Evolutionary conservation across 306 rosid species (phyloP).

Genomic region (Lithocarpus polystachyus): DNA sequence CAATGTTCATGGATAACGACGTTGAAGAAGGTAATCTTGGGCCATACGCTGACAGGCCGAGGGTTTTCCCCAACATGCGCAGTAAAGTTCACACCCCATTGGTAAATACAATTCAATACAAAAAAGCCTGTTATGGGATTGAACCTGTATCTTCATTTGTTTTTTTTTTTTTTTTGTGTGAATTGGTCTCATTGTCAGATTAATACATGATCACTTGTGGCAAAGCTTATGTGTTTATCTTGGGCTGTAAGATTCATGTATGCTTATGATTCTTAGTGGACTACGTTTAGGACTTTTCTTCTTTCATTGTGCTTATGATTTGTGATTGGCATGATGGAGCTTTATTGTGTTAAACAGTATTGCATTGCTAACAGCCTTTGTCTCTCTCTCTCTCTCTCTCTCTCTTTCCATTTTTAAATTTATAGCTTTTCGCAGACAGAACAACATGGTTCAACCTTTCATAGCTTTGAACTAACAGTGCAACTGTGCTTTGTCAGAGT

Average conservation of each 20-base stretch:
- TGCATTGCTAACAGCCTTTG: not conserved
- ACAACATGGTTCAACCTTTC: too few species aligned
- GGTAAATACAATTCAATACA: constrained; percentile 32
- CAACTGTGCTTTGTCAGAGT: not conserved
- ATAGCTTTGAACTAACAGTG: too few species aligned
- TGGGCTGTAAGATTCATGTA: not conserved
- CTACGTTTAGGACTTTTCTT: not conserved
- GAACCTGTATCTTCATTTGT: too few species aligned
- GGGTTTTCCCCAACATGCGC: constrained; percentile 92
- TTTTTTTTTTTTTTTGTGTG: not conserved
- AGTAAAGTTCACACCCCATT: constrained; percentile 77
- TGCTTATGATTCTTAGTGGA: not conserved
- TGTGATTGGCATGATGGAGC: not conserved
- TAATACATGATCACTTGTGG: not conserved
- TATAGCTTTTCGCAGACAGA: too few species aligned
- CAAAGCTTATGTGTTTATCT: not conserved
- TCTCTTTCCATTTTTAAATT: too few species aligned
- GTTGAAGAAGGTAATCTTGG: constrained; percentile 67
- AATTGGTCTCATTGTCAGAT: not conserved
- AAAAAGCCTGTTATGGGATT: too few species aligned
- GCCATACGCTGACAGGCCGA: constrained; percentile 69
- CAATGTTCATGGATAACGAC: constrained; percentile 60
- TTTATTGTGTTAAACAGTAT: not conserved
- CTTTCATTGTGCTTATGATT: not conserved
- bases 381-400: too few species aligned